These are phyloP conservation scores for Ganoderma sinense DNA, from an alignment of 1,284 basidiomycete species.

Conservation along the genomic window DNA sequence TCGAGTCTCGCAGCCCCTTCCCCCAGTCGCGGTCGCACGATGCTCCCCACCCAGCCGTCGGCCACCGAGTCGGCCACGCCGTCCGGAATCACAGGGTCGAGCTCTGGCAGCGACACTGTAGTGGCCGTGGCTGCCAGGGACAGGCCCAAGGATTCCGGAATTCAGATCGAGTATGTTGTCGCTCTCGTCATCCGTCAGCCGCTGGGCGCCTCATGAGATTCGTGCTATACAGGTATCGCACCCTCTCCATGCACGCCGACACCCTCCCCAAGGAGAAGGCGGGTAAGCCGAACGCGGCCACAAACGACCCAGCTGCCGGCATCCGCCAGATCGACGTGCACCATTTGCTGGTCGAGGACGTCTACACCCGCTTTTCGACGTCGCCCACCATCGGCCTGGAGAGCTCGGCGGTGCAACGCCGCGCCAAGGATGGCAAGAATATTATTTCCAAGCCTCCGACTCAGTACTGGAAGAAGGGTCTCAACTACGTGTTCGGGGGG, in stretches of 20 bases:
- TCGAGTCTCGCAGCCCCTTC: too few species aligned
- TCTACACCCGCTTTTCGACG: constrained; percentile 52
- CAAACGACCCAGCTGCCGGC: constrained; percentile 45
- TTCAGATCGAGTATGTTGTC: constrained; percentile 30
- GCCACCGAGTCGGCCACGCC: constrained; percentile 1
- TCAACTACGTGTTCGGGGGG: constrained; percentile 61
- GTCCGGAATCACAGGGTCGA: background rate
- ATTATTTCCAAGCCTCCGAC: constrained; percentile 56
- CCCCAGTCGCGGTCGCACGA: background rate
- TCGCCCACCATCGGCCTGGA: constrained; percentile 55
- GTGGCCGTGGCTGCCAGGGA: background rate
- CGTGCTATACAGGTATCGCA: constrained; percentile 47
- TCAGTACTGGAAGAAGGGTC: constrained; percentile 54
- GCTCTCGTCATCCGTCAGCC: background rate
- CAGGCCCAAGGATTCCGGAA: constrained; percentile 19
- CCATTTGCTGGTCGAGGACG: constrained; percentile 47
- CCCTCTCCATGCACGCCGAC: constrained; percentile 50
- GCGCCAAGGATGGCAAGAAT: constrained; percentile 53
- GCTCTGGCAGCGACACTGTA: background rate
- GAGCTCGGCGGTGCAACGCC: constrained; percentile 47
- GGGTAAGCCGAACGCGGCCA: constrained; percentile 22
- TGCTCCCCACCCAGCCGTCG: constrained; percentile 1
- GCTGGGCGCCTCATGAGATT: background rate
- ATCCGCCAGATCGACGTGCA: constrained; percentile 58
- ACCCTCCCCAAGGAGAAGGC: constrained; percentile 32